Evolutionary conservation across 2,329 filamentous ascomycete genomes (phyloP).

Genomic region (Diaporthe vaccinii): DNA sequence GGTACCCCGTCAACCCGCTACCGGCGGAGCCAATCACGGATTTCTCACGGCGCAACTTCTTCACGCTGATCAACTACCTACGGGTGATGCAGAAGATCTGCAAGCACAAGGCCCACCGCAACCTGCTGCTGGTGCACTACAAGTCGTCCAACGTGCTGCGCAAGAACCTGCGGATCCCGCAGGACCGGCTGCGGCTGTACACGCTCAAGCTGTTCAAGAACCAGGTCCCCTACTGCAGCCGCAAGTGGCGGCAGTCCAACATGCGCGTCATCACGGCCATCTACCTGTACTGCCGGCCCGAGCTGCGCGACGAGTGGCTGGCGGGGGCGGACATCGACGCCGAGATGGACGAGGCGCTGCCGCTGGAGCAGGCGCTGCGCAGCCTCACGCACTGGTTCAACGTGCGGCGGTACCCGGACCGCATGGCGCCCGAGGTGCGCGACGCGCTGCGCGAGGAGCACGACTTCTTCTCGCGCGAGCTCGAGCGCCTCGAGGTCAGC

Average conservation of each 20-base stretch:
- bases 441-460: slow-evolving; percentile 77
- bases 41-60: slow-evolving; percentile 95
- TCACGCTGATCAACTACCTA: slow-evolving; percentile 93
- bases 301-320: slow-evolving; percentile 95
- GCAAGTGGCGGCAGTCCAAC: slow-evolving; percentile 97
- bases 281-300: slow-evolving; percentile 92
- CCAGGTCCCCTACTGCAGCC: slow-evolving; percentile 96
- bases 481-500: slow-evolving; percentile 77
- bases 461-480: slow-evolving; percentile 83
- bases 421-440: slow-evolving; percentile 73
- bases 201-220: slow-evolving; percentile 99
- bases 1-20: slow-evolving; percentile 79
- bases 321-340: slow-evolving; percentile 91
- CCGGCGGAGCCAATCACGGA: slow-evolving; percentile 85
- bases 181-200: slow-evolving; percentile 89
- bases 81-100: slow-evolving; percentile 98
- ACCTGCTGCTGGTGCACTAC: slow-evolving; percentile 93
- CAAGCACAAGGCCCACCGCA: slow-evolving; percentile 94
- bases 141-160: slow-evolving; percentile 93
- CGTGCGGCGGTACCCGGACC: slow-evolving; percentile 82
- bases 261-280: slow-evolving; percentile 99
- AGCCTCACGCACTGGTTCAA: slow-evolving; percentile 97
- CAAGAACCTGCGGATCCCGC: slow-evolving; percentile 91
- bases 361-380: slow-evolving; percentile 89
- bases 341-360: slow-evolving; percentile 92